A percentile compares a stretch with the other conserved stretches of the same genome.
Evolutionary conservation across 768 basidiomycete species (phyloP).

Genomic region (Glaciozyma antarctica): DNA sequence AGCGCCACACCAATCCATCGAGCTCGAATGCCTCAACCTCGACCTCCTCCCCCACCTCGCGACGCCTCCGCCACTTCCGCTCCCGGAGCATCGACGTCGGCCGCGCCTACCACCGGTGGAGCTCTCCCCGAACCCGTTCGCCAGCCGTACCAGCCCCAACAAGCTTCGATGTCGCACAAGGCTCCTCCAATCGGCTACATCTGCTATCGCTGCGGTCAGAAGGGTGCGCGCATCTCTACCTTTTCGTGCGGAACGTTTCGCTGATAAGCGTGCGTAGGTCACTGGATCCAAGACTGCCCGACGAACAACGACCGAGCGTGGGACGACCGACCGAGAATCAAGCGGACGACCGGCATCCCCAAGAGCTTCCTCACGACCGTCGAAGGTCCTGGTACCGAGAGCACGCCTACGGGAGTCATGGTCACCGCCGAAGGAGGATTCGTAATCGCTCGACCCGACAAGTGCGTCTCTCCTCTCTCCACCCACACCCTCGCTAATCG

Average conservation of each 20-base stretch:
- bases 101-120: neutral
- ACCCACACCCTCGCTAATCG: neutral
- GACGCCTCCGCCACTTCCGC: too few species aligned
- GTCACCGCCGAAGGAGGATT: conserved; percentile 97
- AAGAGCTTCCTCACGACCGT: conserved; percentile 94
- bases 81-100: neutral
- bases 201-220: conserved; percentile 95
- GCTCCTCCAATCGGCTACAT: conserved; percentile 91
- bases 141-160: conserved; percentile 37
- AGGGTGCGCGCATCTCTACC: conserved; percentile 48
- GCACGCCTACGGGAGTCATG: conserved; percentile 62
- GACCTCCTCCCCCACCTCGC: too few species aligned
- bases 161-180: conserved; percentile 54
- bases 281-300: conserved; percentile 99
- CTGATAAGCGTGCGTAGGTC: conserved; percentile 50
- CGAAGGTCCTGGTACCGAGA: conserved; percentile 59
- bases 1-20: too few species aligned
- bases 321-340: conserved; percentile 88
- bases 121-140: conserved; percentile 12
- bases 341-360: conserved; percentile 95
- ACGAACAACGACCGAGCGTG: conserved; percentile 93
- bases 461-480: conserved; percentile 50
- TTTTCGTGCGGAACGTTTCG: conserved; percentile 5
- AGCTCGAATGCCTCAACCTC: too few species aligned
- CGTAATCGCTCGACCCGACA: conserved; percentile 91